These are phyloP conservation scores for Fraxinus paxiana DNA, from an alignment of 305 asterid species.

Conservation along the genomic window DNA sequence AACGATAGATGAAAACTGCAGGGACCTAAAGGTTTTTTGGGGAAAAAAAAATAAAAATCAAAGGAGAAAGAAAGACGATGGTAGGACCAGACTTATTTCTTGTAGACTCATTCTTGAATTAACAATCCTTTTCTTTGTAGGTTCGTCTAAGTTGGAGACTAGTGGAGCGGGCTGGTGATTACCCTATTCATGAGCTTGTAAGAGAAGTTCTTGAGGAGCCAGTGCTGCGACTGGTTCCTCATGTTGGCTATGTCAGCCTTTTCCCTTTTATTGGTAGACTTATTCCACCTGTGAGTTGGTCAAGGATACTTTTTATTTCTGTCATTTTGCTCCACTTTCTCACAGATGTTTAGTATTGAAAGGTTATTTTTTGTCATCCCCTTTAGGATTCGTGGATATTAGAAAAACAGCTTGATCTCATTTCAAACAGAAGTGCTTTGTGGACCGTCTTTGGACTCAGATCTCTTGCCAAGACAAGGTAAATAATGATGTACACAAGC, in stretches of 20 bases:
- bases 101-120: conserved; percentile 9
- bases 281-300: conserved; percentile 87
- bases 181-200: conserved; percentile 65
- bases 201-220: conserved; percentile 80
- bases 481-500: not conserved
- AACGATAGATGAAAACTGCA: not conserved
- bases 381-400: conserved; percentile 72
- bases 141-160: conserved; percentile 71
- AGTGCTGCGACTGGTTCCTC: conserved; percentile 74
- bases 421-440: conserved; percentile 67
- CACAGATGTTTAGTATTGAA: not conserved
- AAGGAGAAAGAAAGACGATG: conserved; percentile 1
- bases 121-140: conserved; percentile 33
- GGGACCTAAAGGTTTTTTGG: not conserved
- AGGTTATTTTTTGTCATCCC: conserved; percentile 8
- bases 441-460: conserved; percentile 88
- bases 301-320: conserved; percentile 13
- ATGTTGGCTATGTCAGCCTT: conserved; percentile 90
- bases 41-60: not conserved
- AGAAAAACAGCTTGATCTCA: conserved; percentile 79
- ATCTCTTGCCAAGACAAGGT: conserved; percentile 92
- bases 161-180: conserved; percentile 50
- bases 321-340: not conserved
- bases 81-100: not conserved
- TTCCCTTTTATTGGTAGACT: conserved; percentile 88